These are phyloP conservation scores for Trichoderma semiorbis DNA, from an alignment of 2,329 filamentous ascomycete genomes.

Conservation along the genomic window DNA sequence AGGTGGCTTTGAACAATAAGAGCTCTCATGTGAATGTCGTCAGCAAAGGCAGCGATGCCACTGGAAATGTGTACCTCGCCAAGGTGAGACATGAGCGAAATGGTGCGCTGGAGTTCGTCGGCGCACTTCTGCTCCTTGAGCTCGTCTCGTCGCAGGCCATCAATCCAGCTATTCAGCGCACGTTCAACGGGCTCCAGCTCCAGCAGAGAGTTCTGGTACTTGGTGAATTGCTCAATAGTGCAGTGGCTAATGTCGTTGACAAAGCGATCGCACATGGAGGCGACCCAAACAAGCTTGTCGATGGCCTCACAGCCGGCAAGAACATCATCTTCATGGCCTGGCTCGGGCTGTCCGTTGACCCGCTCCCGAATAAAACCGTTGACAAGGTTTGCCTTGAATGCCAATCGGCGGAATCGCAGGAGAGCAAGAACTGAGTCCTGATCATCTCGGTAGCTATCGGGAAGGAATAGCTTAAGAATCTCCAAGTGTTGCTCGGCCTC, in stretches of 20 bases:
- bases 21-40: constrained; percentile 74
- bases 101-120: constrained; percentile 75
- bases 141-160: constrained; percentile 77
- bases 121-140: constrained; percentile 81
- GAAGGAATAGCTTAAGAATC: constrained; percentile 85
- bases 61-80: constrained; percentile 73
- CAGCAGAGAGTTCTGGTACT: constrained; percentile 74
- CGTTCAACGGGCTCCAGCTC: constrained; percentile 91
- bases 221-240: constrained; percentile 72
- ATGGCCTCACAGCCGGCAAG: constrained; percentile 77
- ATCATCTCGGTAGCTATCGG: constrained; percentile 76
- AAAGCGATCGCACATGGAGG: constrained; percentile 79
- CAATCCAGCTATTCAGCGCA: constrained; percentile 83
- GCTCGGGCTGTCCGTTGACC: constrained; percentile 63
- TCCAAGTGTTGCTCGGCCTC: constrained; percentile 84
- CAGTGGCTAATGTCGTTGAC: constrained; percentile 76
- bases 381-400: constrained; percentile 81
- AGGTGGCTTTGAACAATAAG: constrained; percentile 75
- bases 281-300: constrained; percentile 82
- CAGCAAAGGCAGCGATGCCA: constrained; percentile 69
- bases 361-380: constrained; percentile 76
- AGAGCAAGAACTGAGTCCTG: constrained; percentile 84
- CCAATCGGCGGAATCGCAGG: constrained; percentile 80
- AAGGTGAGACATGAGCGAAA: constrained; percentile 83
- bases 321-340: constrained; percentile 71